Conservation (phyloP, 345 rosid species). For the sweet orange (Citrus sinensis) region DVS_A1.0 CM039163.1:43335001-43335500, state of each 20-base stretch:
- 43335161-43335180: conserved; percentile 57
- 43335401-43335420: conserved; percentile 1
- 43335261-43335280: not conserved
- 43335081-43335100: conserved; percentile 87
- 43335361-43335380: not conserved
- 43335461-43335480: conserved; percentile 1
- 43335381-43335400: not conserved
- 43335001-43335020: conserved; percentile 37
- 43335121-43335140: conserved; percentile 83
- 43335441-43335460: not conserved
- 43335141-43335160: conserved; percentile 58
- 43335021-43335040: conserved; percentile 29
- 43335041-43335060: conserved; percentile 36
- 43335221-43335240: not conserved
- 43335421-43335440: not conserved
- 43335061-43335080: conserved; percentile 54
- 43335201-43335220: conserved; percentile 4
- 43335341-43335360: not conserved
- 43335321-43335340: not conserved
- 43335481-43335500: conserved; percentile 4
- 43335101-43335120: conserved; percentile 90
- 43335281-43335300: not conserved
- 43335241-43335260: not conserved
- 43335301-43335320: not conserved
- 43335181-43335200: conserved; percentile 43